phyloP scores from a whole-genome alignment of 1,284 basidiomycete species.

The Ganoderma boninense region DNA sequence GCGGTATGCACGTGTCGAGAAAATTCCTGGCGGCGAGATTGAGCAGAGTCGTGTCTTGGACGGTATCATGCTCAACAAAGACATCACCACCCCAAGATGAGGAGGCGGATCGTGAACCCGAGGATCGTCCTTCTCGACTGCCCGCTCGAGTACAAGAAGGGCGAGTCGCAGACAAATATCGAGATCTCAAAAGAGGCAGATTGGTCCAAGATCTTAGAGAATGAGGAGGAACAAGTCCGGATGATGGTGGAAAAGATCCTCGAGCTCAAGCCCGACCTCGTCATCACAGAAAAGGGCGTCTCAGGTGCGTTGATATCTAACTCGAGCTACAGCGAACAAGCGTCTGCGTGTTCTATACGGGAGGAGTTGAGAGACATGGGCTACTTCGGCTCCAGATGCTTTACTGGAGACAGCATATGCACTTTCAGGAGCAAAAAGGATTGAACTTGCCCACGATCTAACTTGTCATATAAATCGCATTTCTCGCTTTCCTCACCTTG shows the following conservation, averaged over 20 bases:
- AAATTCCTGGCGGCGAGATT: conserved; percentile 97
- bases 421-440: neutral
- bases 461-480: neutral
- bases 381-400: neutral
- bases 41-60: conserved; percentile 90
- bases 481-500: neutral
- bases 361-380: neutral
- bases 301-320: conserved; percentile 67
- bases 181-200: conserved; percentile 96
- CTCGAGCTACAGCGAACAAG: neutral
- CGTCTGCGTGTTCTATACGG: neutral
- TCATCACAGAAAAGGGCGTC: conserved; percentile 98
- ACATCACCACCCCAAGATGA: conserved; percentile 99
- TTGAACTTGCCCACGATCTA: neutral
- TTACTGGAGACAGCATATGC: neutral
- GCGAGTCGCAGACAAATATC: conserved; percentile 98
- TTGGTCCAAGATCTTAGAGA: conserved; percentile 92
- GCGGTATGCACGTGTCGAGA: conserved; percentile 97
- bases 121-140: conserved; percentile 94
- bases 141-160: conserved; percentile 99
- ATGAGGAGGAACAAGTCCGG: conserved; percentile 98
- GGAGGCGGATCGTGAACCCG: conserved; percentile 90
- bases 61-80: conserved; percentile 99
- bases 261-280: conserved; percentile 94
- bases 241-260: conserved; percentile 87